Base-by-base conservation (phyloP, 163 green algal species). In the Chlamydomonas reinhardtii region DNA sequence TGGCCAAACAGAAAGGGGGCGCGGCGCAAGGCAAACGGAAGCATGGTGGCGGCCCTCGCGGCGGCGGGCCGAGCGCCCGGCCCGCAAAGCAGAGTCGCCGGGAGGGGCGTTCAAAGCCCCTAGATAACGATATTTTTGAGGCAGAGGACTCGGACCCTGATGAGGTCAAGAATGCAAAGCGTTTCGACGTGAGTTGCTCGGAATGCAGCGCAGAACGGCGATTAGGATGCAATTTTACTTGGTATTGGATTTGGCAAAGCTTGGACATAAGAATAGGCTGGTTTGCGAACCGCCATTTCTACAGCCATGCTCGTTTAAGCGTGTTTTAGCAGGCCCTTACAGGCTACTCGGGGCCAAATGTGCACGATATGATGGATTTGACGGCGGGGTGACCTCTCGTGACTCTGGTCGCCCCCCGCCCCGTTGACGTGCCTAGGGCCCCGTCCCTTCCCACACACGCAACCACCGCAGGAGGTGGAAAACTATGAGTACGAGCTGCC, bases 401-500 rank as follows among this genome's bases (percentile, higher is more conserved):
- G n/a, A n/a, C n/a, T n/a, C n/a, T n/a, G n/a, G n/a, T n/a, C n/a
- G n/a, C n/a, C n/a, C n/a, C n/a, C n/a, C n/a, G n/a, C n/a, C n/a
- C n/a, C n/a, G n/a, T n/a, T n/a, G n/a, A n/a, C n/a, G n/a, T n/a
- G n/a, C n/a, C n/a, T n/a, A n/a, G n/a, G n/a, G n/a, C n/a, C n/a
- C n/a, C n/a, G n/a, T n/a, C n/a, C n/a, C n/a, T n/a, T n/a, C n/a
- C n/a, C n/a, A n/a, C n/a, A n/a, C n/a, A 8, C 39, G 8, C 39
- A 5, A 48, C 39, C 39, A 19, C 48, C 19, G 90, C 94, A 98
- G 96, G 39, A 77, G 29, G 94, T 97, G 27, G 95, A 97, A 3
- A 97, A 94, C 76, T 97, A 97, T 74, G 95, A 98, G 87, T 98
- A 98, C 77, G 94, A 97, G 88, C 79, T 98, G 76, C 95, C 95